Conservation (phyloP, 2,329 filamentous ascomycete genomes). For the Paracamarosporium sp. region DNA sequence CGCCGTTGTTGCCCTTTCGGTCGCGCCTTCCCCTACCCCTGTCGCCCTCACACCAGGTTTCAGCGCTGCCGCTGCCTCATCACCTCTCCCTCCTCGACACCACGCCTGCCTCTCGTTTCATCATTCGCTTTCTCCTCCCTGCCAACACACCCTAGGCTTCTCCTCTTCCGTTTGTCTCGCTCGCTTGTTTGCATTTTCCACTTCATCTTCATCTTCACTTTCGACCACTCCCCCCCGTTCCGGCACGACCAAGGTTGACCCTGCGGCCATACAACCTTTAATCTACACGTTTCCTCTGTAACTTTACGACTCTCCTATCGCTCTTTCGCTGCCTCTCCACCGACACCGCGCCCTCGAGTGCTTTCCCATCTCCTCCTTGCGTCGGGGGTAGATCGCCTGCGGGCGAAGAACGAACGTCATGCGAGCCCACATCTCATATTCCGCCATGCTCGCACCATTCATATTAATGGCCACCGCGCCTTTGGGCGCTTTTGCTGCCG, state of each 20-base stretch:
- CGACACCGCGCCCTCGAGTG: constrained; percentile 9
- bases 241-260: constrained; percentile 46
- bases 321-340: background rate
- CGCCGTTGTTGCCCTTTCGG: constrained; percentile 30
- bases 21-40: constrained; percentile 22
- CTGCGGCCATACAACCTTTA: constrained; percentile 40
- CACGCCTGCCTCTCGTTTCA: constrained; percentile 46
- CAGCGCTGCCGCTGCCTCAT: constrained; percentile 32
- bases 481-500: constrained; percentile 65
- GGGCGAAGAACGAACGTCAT: constrained; percentile 37
- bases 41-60: constrained; percentile 34
- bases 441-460: constrained; percentile 47
- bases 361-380: constrained; percentile 7
- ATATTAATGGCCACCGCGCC: constrained; percentile 46
- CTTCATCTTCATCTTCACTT: constrained; percentile 14
- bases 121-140: constrained; percentile 24
- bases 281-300: constrained; percentile 25
- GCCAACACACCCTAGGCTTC: constrained; percentile 10
- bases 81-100: constrained; percentile 25
- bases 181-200: constrained; percentile 15
- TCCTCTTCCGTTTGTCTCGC: constrained; percentile 19
- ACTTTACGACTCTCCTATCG: constrained; percentile 12
- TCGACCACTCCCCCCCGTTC: constrained; percentile 13
- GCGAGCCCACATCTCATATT: constrained; percentile 43
- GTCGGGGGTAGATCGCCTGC: constrained; percentile 29